Percentiles rank a stretch among this genome's conserved stretches.
phyloP scores from a whole-genome alignment of 2,329 filamentous ascomycete species.

The Akanthomyces lecanii region DNA sequence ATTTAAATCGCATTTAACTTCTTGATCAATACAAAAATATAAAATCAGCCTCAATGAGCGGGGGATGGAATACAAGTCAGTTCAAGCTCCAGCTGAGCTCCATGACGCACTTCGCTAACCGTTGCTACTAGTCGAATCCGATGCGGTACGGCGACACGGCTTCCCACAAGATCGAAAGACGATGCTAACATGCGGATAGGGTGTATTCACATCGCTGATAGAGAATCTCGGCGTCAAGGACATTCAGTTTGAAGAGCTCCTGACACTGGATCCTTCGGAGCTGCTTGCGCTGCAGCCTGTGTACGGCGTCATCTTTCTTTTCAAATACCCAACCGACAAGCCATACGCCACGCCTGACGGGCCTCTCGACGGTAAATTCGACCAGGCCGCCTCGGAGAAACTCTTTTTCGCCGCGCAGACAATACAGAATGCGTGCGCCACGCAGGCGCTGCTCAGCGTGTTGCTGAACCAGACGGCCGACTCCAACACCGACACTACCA shows the following conservation, averaged over 20 bases:
- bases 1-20: not conserved
- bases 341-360: slow-evolving; percentile 55
- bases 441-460: slow-evolving; percentile 88
- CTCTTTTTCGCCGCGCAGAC: slow-evolving; percentile 96
- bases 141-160: slow-evolving; percentile 64
- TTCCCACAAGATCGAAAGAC: not conserved
- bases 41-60: slow-evolving; percentile 52
- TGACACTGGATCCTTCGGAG: slow-evolving; percentile 76
- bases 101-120: slow-evolving; percentile 21
- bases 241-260: slow-evolving; percentile 95
- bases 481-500: slow-evolving; percentile 43
- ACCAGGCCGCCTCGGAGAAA: slow-evolving; percentile 66
- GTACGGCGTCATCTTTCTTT: slow-evolving; percentile 97
- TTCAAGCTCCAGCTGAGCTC: slow-evolving; percentile 18
- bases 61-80: slow-evolving; percentile 89
- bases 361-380: slow-evolving; percentile 78
- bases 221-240: slow-evolving; percentile 85
- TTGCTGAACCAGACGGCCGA: slow-evolving; percentile 75
- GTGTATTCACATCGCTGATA: slow-evolving; percentile 95
- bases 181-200: slow-evolving; percentile 42
- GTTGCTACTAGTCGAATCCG: slow-evolving; percentile 67
- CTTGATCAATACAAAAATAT: not conserved
- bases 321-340: slow-evolving; percentile 79
- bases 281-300: slow-evolving; percentile 70
- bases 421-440: slow-evolving; percentile 97